Percentiles rank a stretch among this genome's conserved stretches.
Conservation (phyloP, 495 filamentous ascomycete species). For the Lasiosphaeria miniovina region DNA sequence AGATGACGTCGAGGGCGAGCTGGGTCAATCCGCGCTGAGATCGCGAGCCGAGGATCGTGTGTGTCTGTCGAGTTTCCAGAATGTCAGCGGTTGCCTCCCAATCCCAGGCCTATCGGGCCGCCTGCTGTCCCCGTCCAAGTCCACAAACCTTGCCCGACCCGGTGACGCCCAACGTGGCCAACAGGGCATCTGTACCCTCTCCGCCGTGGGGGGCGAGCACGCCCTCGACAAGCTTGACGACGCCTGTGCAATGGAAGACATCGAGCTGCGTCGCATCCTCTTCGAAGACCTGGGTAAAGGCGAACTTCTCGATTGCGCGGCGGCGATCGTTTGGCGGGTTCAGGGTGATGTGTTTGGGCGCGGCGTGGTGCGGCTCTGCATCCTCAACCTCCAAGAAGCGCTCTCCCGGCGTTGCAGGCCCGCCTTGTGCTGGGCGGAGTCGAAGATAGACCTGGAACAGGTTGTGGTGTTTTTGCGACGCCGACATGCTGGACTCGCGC, state of each 20-base stretch:
- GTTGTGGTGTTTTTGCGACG: constrained; percentile 36
- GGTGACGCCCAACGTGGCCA: constrained; percentile 92
- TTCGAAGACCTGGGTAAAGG: constrained; percentile 90
- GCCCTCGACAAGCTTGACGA: constrained; percentile 71
- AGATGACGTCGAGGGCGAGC: constrained; percentile 85
- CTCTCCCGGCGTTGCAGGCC: constrained; percentile 45
- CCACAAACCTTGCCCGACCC: constrained; percentile 88
- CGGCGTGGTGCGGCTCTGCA: constrained; percentile 42
- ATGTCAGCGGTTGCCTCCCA: constrained; percentile 20
- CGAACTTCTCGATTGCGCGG: constrained; percentile 87
- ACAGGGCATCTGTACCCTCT: constrained; percentile 79
- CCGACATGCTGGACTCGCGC: constrained; percentile 18
- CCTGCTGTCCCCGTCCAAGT: background rate
- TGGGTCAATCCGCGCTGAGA: constrained; percentile 86
- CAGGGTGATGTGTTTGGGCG: constrained; percentile 79
- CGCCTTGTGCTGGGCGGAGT: constrained; percentile 66
- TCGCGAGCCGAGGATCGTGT: constrained; percentile 92
- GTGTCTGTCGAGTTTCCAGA: constrained; percentile 58
- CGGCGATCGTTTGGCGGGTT: constrained; percentile 81
- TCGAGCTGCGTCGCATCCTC: constrained; percentile 80
- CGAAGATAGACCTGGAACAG: constrained; percentile 93
- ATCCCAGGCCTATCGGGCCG: constrained; percentile 7
- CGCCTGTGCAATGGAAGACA: constrained; percentile 78
- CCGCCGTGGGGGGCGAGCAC: constrained; percentile 66
- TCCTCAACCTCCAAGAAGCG: constrained; percentile 78